Conservation (phyloP, 805 yeast genomes). For the Ogataea methylovora region DNA sequence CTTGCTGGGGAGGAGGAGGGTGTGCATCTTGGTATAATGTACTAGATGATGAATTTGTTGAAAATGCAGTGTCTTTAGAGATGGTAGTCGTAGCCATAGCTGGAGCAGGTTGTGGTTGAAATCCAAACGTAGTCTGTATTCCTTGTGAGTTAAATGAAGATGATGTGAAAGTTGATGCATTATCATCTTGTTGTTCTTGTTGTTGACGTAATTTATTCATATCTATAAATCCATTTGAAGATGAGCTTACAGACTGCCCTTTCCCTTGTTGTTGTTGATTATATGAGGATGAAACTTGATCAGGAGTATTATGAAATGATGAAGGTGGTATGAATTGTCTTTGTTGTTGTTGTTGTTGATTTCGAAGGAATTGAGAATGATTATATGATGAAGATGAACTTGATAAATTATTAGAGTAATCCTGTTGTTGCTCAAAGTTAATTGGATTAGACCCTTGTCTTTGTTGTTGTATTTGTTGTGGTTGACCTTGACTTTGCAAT, state of each 20-base stretch:
- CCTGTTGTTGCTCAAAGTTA: neutral
- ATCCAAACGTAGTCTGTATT: conserved; percentile 12
- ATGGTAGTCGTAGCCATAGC: conserved; percentile 50
- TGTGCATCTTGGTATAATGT: conserved; percentile 27
- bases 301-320: conserved; percentile 39
- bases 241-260: conserved; percentile 5
- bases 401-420: neutral
- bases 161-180: conserved; percentile 2
- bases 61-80: conserved; percentile 40
- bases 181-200: conserved; percentile 2
- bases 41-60: conserved; percentile 25
- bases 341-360: conserved; percentile 4
- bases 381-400: conserved; percentile 1
- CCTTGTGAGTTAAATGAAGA: conserved; percentile 8
- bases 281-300: conserved; percentile 35
- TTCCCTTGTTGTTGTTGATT: conserved; percentile 2
- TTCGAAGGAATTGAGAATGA: conserved; percentile 5
- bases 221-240: conserved; percentile 10
- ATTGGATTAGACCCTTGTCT: no score
- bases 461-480: conserved; percentile 9
- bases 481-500: conserved; percentile 10
- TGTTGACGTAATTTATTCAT: conserved; percentile 9
- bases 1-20: conserved; percentile 2
- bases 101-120: conserved; percentile 31
- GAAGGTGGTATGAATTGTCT: conserved; percentile 2